phyloP scores from a whole-genome alignment of 179 eudicot genomes.

The Beta lomatogona region DNA sequence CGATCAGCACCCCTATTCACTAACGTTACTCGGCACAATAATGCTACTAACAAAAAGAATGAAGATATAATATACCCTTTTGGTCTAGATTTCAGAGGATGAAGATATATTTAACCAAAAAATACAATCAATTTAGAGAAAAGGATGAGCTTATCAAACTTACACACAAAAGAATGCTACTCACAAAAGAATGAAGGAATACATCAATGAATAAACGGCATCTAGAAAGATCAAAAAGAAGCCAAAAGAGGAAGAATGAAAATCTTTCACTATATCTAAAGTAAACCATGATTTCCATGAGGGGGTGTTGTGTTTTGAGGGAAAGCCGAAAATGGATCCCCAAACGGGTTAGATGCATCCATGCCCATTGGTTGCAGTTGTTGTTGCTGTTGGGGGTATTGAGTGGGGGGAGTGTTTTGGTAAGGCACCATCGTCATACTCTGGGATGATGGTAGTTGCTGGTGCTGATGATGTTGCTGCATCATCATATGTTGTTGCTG shows the following conservation, averaged over 20 bases:
- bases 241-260: background rate
- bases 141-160: background rate
- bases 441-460: conserved; percentile 31
- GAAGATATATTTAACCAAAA: conserved; percentile 1
- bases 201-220: conserved; percentile 5
- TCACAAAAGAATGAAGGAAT: conserved; percentile 32
- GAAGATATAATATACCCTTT: background rate
- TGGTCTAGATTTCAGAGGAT: background rate
- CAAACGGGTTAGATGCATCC: conserved; percentile 61
- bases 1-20: too few species aligned
- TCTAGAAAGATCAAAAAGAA: background rate
- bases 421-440: conserved; percentile 47
- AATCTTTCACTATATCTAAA: conserved; percentile 37
- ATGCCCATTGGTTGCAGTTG: conserved; percentile 34
- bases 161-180: conserved; percentile 14
- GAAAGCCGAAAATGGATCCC: conserved; percentile 57
- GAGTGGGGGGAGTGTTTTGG: conserved; percentile 41
- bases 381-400: conserved; percentile 47
- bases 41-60: background rate
- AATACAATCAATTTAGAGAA: conserved; percentile 18
- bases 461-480: conserved; percentile 37
- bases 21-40: too few species aligned
- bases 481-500: conserved; percentile 42
- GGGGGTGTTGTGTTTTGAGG: conserved; percentile 48
- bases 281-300: conserved; percentile 52